Evolutionary conservation across 2,329 filamentous ascomycete species (phyloP).

Genomic region (Cladosporium sp.): DNA sequence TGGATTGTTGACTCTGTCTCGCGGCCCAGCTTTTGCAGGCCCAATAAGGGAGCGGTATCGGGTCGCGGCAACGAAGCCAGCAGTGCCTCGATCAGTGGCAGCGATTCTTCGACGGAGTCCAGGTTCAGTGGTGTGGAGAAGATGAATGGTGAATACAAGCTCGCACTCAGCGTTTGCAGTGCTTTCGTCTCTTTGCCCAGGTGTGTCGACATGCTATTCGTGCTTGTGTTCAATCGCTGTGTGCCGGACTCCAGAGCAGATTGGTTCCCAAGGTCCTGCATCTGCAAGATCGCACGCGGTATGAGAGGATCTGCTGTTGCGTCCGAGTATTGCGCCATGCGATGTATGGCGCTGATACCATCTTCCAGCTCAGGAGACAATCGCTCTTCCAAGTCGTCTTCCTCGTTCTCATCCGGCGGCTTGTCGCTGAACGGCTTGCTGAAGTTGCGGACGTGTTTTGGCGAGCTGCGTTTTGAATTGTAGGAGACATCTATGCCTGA

Average conservation of each 20-base stretch:
- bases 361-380: constrained; percentile 50
- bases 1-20: constrained; percentile 71
- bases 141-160: constrained; percentile 67
- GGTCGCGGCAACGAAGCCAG: constrained; percentile 69
- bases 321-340: constrained; percentile 36
- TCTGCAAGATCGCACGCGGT: constrained; percentile 33
- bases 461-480: constrained; percentile 21
- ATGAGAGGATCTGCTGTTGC: constrained; percentile 38
- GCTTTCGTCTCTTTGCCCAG: constrained; percentile 74
- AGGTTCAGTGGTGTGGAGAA: constrained; percentile 63
- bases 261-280: constrained; percentile 41
- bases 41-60: constrained; percentile 65
- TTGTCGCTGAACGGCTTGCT: constrained; percentile 34
- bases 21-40: constrained; percentile 66
- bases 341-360: constrained; percentile 37
- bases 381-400: constrained; percentile 52
- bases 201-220: constrained; percentile 64
- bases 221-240: constrained; percentile 39
- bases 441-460: constrained; percentile 35
- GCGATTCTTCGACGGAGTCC: constrained; percentile 68
- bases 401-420: constrained; percentile 29
- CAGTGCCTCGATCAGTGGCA: constrained; percentile 67
- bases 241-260: constrained; percentile 36
- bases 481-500: constrained; percentile 50
- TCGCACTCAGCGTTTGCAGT: constrained; percentile 70